These are phyloP conservation scores for Fusarium abutilonis DNA, from an alignment of 2,329 filamentous ascomycete genomes.

Conservation along the genomic window DNA sequence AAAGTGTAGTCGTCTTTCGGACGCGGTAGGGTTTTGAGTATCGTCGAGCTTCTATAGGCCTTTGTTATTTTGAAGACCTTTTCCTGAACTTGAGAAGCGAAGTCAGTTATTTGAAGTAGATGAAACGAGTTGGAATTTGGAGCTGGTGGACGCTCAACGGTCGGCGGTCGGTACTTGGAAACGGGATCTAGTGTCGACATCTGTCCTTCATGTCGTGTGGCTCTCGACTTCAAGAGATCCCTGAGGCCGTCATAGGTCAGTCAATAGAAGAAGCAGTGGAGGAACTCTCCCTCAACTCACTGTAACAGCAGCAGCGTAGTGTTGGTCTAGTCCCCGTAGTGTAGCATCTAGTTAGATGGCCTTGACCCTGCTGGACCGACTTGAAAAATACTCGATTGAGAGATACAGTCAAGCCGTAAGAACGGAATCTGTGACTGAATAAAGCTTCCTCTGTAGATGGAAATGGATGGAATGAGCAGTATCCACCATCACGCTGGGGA, in stretches of 20 bases:
- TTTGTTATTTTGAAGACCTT: not conserved
- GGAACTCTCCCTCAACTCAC: not conserved
- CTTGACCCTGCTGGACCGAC: not conserved
- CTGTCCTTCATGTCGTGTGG: not conserved
- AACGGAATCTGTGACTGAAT: accelerated
- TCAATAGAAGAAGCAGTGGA: accelerated
- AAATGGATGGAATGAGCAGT: not conserved
- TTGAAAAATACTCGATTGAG: not conserved
- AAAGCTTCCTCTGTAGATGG: not conserved
- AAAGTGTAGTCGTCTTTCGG: too few relatives aligned
- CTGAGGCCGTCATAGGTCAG: too few relatives aligned
- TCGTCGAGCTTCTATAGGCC: not conserved
- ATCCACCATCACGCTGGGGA: not conserved
- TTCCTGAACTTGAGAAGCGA: too few relatives aligned
- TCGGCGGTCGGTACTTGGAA: not conserved
- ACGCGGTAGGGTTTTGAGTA: too few relatives aligned
- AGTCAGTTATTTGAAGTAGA: too few relatives aligned
- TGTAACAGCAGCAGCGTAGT: not conserved
- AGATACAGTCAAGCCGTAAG: not conserved
- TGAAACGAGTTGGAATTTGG: not conserved
- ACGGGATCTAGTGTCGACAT: not conserved
- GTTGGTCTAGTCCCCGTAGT: not conserved
- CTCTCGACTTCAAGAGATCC: not conserved
- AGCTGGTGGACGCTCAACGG: not conserved
- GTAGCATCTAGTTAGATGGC: not conserved